phyloP scores from a whole-genome alignment of 805 yeast species.

The Candida silvicultrix region DNA sequence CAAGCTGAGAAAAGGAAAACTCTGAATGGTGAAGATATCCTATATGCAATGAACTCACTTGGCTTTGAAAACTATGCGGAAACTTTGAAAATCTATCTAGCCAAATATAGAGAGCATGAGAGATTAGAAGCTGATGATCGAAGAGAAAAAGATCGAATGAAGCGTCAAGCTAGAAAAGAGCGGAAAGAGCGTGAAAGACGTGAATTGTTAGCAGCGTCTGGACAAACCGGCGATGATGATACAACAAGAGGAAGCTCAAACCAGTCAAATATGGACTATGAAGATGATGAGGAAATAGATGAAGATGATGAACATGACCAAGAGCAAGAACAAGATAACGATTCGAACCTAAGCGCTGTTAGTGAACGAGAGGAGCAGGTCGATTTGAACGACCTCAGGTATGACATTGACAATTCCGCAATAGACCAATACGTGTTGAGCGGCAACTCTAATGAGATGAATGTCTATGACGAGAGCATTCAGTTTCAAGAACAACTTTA shows the following conservation, averaged over 20 bases:
- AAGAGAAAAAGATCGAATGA: constrained; percentile 17
- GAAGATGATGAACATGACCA: not conserved
- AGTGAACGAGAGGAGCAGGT: not conserved
- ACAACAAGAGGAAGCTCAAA: not conserved
- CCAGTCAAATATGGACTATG: not conserved
- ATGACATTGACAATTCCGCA: constrained; percentile 1
- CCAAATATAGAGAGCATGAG: constrained; percentile 57
- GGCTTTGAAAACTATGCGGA: constrained; percentile 84
- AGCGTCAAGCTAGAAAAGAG: constrained; percentile 16
- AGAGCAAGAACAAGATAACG: constrained; percentile 2
- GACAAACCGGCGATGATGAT: not conserved
- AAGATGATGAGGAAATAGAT: constrained; percentile 1
- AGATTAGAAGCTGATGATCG: constrained; percentile 19
- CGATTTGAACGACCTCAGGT: not conserved
- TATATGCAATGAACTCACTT: constrained; percentile 61
- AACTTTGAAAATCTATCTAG: constrained; percentile 65
- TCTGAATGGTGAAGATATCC: constrained; percentile 72
- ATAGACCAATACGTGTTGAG: constrained; percentile 5
- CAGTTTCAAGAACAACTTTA: not conserved
- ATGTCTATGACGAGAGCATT: not conserved
- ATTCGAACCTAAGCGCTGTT: not conserved
- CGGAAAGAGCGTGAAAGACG: constrained; percentile 14
- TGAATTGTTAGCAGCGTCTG: not conserved
- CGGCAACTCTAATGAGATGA: constrained; percentile 1
- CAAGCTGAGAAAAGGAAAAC: constrained; percentile 71